Conservation (phyloP, 2,329 filamentous ascomycete species). For the Dactylonectria estremocensis region DNA sequence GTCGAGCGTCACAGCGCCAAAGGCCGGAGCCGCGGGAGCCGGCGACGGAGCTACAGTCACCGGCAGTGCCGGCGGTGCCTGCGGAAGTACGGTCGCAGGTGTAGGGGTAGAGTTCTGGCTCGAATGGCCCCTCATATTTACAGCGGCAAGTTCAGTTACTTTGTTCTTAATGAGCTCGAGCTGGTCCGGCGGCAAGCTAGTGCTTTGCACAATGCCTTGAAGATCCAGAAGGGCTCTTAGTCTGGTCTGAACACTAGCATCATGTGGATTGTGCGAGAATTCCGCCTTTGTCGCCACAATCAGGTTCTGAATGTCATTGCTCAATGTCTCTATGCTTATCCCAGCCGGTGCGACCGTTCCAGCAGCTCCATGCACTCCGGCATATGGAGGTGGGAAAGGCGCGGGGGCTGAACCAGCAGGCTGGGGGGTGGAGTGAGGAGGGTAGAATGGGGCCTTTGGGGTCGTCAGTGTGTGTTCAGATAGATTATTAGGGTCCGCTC, state of each 20-base stretch:
- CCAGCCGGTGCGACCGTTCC: slow-evolving; percentile 57
- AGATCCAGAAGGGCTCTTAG: slow-evolving; percentile 89
- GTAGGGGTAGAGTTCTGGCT: slow-evolving; percentile 60
- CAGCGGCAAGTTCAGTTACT: slow-evolving; percentile 81
- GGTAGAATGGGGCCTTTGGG: slow-evolving; percentile 48
- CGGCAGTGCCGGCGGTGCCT: slow-evolving; percentile 53
- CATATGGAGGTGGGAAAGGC: slow-evolving; percentile 60
- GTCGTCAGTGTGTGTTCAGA: slow-evolving; percentile 24
- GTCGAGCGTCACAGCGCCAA: slow-evolving; percentile 67
- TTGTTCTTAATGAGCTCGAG: slow-evolving; percentile 88
- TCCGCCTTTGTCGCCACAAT: slow-evolving; percentile 81
- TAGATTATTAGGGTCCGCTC: slow-evolving; percentile 25
- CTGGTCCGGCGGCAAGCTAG: slow-evolving; percentile 85
- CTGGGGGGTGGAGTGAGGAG: slow-evolving; percentile 58
- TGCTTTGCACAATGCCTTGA: slow-evolving; percentile 80
- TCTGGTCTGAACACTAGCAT: slow-evolving; percentile 82
- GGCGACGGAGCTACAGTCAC: slow-evolving; percentile 53
- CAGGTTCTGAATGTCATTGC: slow-evolving; percentile 85
- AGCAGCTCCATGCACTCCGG: slow-evolving; percentile 55
- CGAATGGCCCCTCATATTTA: slow-evolving; percentile 70
- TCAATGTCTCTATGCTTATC: slow-evolving; percentile 81
- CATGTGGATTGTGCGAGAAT: slow-evolving; percentile 82
- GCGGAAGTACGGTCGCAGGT: slow-evolving; percentile 52
- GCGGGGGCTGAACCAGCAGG: slow-evolving; percentile 53
- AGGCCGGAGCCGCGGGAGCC: slow-evolving; percentile 51